Evolutionary conservation across 2,329 filamentous ascomycete species (phyloP).

Genomic region (Plectosphaerella cucumerina): DNA sequence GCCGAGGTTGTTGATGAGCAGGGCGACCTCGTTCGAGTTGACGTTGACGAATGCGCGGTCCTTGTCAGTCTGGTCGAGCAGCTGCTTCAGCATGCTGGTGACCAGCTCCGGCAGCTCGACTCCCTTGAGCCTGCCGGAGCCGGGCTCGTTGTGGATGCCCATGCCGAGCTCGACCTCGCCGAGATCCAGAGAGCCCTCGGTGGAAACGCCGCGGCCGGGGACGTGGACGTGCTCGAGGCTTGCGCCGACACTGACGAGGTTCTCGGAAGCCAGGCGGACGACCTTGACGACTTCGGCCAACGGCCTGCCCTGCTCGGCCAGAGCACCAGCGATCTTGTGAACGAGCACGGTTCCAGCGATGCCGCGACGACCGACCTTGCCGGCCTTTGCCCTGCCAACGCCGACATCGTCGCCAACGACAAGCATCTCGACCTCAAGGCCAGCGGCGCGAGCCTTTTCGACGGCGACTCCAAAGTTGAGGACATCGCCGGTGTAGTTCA

Average conservation of each 20-base stretch:
- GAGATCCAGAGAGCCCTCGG: slow-evolving; percentile 50
- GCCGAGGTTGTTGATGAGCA: slow-evolving; percentile 73
- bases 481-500: slow-evolving; percentile 22
- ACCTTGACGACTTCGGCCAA: slow-evolving; percentile 70
- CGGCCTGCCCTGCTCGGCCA: slow-evolving; percentile 66
- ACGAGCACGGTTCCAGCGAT: slow-evolving; percentile 90
- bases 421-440: slow-evolving; percentile 60
- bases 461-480: slow-evolving; percentile 54
- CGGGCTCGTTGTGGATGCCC: slow-evolving; percentile 73
- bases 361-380: slow-evolving; percentile 88
- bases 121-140: slow-evolving; percentile 43
- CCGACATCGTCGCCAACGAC: slow-evolving; percentile 87
- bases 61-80: slow-evolving; percentile 60
- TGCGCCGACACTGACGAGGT: slow-evolving; percentile 80
- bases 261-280: slow-evolving; percentile 67
- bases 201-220: slow-evolving; percentile 61
- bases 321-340: slow-evolving; percentile 82
- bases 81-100: slow-evolving; percentile 63
- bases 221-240: slow-evolving; percentile 91
- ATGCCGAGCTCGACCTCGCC: slow-evolving; percentile 65
- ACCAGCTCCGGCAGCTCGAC: slow-evolving; percentile 52
- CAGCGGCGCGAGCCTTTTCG: slow-evolving; percentile 60
- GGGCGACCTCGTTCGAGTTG: slow-evolving; percentile 58
- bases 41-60: slow-evolving; percentile 68
- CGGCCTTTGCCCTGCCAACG: slow-evolving; percentile 73